Base-by-base conservation (phyloP, 2,329 filamentous ascomycete genomes). In the Fusarium sp. region DNA sequence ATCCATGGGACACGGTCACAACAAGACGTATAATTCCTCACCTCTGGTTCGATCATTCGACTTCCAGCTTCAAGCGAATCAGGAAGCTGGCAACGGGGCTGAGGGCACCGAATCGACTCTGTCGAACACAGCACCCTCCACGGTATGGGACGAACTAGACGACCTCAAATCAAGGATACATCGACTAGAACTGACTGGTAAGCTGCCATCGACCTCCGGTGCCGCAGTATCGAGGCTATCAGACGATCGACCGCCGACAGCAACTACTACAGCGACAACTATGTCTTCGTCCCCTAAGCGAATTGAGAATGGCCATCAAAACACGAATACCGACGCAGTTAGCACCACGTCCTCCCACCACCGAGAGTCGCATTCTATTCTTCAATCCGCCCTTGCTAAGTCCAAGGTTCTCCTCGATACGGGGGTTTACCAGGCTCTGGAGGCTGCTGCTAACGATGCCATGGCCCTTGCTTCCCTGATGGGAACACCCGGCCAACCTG, bases 101-200 rank as follows among this genome's bases (percentile, higher is more conserved):
- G 91, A 95, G 76, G 91, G 91, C 12, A 94, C 94, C 1, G 94
- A 96, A 75, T 98, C 96, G 1, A 95, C 92, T 0, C 87, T 92
- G 37, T 98, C 96, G 0, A 96, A 93, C 1, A 94, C 92, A 3
- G 94, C 93, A 3, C 93, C 95, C 15, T 97, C 94, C 4, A 98
- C 94, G 0, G 93, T 99, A 5, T 99, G 96, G 96, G 96, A 98
- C 78, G 96, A 99, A 81, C 83, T 99, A 32, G 96, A 98, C 75
- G 96, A 98, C 71, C 84, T 99, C 49, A 98, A 98, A 80, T 96
- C 93, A 42, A 90, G 96, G 33, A 97, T 99, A 75, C 91, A 93
- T 74, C 93, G 94, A 66, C 87, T 99, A 13, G 96, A 98, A 80
- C 82, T 97, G 73, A 97, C 93, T 5, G 95, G 95, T 64, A 97